A percentile compares a stretch with the other conserved stretches of the same genome.
Evolutionary conservation across 495 filamentous ascomycete species (phyloP).

Genomic region (Tuber calosporum): DNA sequence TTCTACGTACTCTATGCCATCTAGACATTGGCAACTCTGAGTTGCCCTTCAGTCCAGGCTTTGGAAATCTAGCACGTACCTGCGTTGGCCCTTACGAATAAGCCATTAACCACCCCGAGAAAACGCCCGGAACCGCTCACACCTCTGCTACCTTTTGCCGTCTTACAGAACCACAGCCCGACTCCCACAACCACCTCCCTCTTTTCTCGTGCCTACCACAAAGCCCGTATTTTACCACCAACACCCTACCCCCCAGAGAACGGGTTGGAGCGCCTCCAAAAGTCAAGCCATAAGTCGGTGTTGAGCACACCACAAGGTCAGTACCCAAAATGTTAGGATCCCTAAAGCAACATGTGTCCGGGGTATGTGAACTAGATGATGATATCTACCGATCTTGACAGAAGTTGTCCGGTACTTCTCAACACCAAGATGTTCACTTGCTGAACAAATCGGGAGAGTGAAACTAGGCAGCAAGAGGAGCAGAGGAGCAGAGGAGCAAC

Average conservation of each 20-base stretch:
- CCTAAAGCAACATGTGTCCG: slow-evolving; percentile 2
- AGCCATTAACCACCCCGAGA: background rate
- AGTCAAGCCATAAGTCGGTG: background rate
- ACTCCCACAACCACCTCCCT: background rate
- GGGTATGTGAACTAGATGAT: background rate
- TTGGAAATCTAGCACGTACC: background rate
- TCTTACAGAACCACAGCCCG: background rate
- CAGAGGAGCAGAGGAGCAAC: background rate
- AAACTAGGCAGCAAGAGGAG: background rate
- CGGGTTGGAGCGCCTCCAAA: background rate
- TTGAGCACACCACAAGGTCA: background rate
- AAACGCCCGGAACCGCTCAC: background rate
- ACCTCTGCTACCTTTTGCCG: background rate
- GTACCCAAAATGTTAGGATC: slow-evolving; percentile 7
- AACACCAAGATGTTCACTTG: background rate
- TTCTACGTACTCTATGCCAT: background rate
- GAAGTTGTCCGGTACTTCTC: background rate
- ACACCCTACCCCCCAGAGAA: background rate
- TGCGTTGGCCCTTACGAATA: background rate
- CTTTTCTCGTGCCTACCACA: background rate
- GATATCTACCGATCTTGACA: slow-evolving; percentile 5
- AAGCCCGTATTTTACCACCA: background rate
- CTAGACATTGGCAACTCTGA: background rate
- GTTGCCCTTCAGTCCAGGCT: background rate
- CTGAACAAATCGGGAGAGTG: background rate